Evolutionary conservation across 139 green algal species (phyloP).

Genomic region (Spirogloea muscicola): DNA sequence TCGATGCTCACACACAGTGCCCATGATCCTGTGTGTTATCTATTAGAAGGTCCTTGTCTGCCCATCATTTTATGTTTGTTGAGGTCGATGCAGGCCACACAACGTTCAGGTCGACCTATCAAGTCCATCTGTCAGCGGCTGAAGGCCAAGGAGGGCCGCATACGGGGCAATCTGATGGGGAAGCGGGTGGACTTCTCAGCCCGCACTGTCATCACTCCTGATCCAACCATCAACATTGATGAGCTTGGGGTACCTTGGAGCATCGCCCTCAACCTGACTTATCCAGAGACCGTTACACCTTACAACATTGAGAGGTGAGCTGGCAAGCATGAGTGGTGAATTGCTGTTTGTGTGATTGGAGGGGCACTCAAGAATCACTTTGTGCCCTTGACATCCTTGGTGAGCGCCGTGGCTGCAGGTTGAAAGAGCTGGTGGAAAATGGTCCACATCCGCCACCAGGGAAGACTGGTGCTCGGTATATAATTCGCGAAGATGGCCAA

Average conservation of each 20-base stretch:
- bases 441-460: slow-evolving; percentile 87
- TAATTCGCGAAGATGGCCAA: slow-evolving; percentile 88
- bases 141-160: slow-evolving; percentile 77
- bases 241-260: slow-evolving; percentile 95
- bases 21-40: too few relatives aligned
- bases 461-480: slow-evolving; percentile 88
- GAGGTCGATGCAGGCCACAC: slow-evolving; percentile 25
- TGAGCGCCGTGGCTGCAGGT: too few relatives aligned
- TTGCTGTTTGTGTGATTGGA: too few relatives aligned
- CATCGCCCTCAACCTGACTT: slow-evolving; percentile 97
- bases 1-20: too few relatives aligned
- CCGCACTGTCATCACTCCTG: slow-evolving; percentile 93
- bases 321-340: background rate
- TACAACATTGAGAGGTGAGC: slow-evolving; percentile 56
- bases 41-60: too few relatives aligned
- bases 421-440: slow-evolving; percentile 87
- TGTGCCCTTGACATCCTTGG: too few relatives aligned
- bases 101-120: slow-evolving; percentile 71
- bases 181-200: slow-evolving; percentile 99
- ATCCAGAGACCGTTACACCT: slow-evolving; percentile 85
- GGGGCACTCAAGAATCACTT: background rate
- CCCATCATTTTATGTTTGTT: too few relatives aligned
- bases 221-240: slow-evolving; percentile 97
- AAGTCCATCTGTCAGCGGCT: slow-evolving; percentile 92
- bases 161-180: slow-evolving; percentile 99